Base-by-base conservation (phyloP, 805 yeast genomes). In the Kodamaea leandrae region DNA sequence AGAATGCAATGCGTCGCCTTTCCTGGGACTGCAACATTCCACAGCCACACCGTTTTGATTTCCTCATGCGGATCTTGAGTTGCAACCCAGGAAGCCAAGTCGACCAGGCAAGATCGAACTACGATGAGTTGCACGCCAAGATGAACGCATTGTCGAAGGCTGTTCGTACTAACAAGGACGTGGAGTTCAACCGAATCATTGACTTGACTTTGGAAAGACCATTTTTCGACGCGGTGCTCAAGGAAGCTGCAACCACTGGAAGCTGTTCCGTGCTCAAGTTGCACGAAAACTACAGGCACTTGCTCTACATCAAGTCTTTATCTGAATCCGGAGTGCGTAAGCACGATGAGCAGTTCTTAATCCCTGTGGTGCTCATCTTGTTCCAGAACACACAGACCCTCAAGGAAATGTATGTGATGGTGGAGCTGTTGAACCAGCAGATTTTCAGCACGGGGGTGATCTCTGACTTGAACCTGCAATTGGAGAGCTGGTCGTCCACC, bases 281-380 rank as follows among this genome's bases (percentile, higher is more conserved):
- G 38, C 51, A 52, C 28, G 48, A 49, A 3, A 55, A 61, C 35
- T 68, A 59, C 49, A 55, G 50, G 36, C 50, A 49, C 25, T 47
- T 70, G 36, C 56, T 70, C 14, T 68, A 64, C 48, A 53, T 68
- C 23, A 66, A 65, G 44, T 61, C 71, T 4, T 53, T 68, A 17
- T 59, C 69, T 1, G 66, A 61, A 16, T 58, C 54, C 35, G 71
- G 71, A 2, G 53, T 70, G 27, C 54, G 52, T 26, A 65, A 61
- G 39, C 71, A 65, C 41, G 74, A 70, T 42, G 72, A 66, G 42
- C 49, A 51, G 2, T 66, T 70, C 36, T 51, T 68, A 37, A 64
- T 70, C 9, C 75, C 75, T 6, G 36, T 61, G 8, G 50, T 64
- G 10, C 50, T 69, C 26, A 39, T 65, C 4, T 32, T 63, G 17